Evolutionary conservation across 1,139 yeast species (phyloP).

Genomic region (Diutina catenulata): DNA sequence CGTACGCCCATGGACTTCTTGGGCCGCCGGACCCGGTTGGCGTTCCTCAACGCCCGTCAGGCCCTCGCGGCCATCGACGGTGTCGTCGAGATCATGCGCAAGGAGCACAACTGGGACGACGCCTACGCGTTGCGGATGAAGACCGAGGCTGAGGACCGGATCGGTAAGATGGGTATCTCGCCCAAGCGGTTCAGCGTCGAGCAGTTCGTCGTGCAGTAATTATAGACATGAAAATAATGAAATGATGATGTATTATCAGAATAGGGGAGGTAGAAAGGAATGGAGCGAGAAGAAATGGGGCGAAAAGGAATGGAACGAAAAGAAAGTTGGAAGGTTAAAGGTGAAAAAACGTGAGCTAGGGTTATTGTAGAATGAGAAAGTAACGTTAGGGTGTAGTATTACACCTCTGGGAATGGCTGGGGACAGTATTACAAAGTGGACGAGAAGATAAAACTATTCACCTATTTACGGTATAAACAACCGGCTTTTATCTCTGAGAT

Average conservation of each 20-base stretch:
- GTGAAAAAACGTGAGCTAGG: too few relatives aligned
- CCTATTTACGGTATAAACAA: too few relatives aligned
- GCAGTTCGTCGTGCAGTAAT: conserved; percentile 6
- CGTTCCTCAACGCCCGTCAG: conserved; percentile 80
- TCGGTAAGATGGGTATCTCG: conserved; percentile 47
- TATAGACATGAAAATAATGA: background rate
- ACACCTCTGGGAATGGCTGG: too few relatives aligned
- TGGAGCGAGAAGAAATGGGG: too few relatives aligned
- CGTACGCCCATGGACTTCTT: conserved; percentile 84
- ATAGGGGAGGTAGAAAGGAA: too few relatives aligned
- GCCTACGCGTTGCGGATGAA: conserved; percentile 47
- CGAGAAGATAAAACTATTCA: too few relatives aligned
- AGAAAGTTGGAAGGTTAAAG: too few relatives aligned
- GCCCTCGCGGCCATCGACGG: conserved; percentile 75
- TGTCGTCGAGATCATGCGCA: conserved; percentile 77
- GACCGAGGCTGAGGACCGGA: conserved; percentile 40
- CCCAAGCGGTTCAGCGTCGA: conserved; percentile 26
- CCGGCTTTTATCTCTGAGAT: too few relatives aligned
- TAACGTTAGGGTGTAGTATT: too few relatives aligned
- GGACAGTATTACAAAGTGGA: too few relatives aligned
- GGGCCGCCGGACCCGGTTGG: conserved; percentile 89
- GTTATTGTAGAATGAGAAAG: too few relatives aligned
- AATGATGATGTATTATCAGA: background rate
- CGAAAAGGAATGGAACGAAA: too few relatives aligned
- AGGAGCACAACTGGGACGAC: conserved; percentile 65